Base-by-base conservation (phyloP, 345 rosid genomes). In the Brassica juncea region DNA sequence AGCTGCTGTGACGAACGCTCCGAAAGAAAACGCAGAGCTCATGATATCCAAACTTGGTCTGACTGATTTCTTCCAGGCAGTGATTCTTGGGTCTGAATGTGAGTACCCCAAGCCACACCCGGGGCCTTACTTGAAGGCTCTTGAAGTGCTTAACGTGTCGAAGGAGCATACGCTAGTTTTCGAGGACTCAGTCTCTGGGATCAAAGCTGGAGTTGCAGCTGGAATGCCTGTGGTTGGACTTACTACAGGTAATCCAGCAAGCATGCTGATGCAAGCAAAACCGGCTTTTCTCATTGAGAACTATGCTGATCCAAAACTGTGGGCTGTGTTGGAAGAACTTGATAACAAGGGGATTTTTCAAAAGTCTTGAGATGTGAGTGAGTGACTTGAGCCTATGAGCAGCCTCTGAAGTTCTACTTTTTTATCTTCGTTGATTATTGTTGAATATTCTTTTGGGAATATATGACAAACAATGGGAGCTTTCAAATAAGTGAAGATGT, bases 1-100 rank as follows among this genome's bases (percentile, higher is more conserved):
- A 3, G 99, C 99, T 27, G 99, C 97, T 0, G 99, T 96, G 3
- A 93, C 99, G 10, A 96, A 96, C 81, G 95, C 99, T 52, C 97
- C 99, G 0, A 88, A 77, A 82, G 79, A 61, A 27, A 96, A 90
- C 86, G 99, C 97, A n/a, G 99, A 93, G 77, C 86, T 90, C 28
- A 86, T 96, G 84, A 89, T 93, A 78, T 81, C 93, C 1, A 86
- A 69, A 58, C 98, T 96, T 1, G 97, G 99, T 34, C 93, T 93
- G 11, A 61, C 78, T 15, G 90, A 90, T 82, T 95, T 95, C 82
- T 91, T 95, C 59, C 86, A 93, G 12, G 91, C 75, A 71, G 83
- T 95, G 66, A 87, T 95, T 67, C 2, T 91, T 6, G 98, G 99
- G 2, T 80, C 73, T 47, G 97, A 96, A 8, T 96, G 99, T 35